Percentiles rank a stretch among this genome's conserved stretches.
These are phyloP conservation scores for Stephanocyclus meneghinianus DNA, from an alignment of 352 stramenopile genomes.

Conservation along the genomic window DNA sequence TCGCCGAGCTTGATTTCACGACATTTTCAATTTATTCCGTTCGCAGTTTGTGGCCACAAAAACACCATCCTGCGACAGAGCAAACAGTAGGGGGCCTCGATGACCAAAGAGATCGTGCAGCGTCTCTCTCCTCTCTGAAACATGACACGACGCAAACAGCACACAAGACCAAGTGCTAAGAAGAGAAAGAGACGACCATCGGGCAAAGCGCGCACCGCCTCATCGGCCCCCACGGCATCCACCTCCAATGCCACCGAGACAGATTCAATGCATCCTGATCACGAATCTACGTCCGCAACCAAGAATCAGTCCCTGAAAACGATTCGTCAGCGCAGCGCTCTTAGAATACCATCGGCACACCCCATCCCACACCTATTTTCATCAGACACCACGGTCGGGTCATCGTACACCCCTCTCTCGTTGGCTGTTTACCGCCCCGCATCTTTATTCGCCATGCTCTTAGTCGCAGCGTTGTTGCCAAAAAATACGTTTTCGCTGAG, in stretches of 20 bases:
- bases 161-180: neutral
- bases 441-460: conserved; percentile 34
- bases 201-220: too few species aligned
- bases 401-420: conserved; percentile 10
- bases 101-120: too few species aligned
- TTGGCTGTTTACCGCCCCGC: conserved; percentile 34
- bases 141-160: conserved; percentile 4
- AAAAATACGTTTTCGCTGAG: conserved; percentile 45
- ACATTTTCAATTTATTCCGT: too few species aligned
- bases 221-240: neutral
- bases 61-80: too few species aligned
- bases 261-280: too few species aligned
- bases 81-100: too few species aligned
- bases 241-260: neutral
- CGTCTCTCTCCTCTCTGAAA: neutral
- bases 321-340: neutral
- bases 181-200: neutral
- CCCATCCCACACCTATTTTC: too few species aligned
- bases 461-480: conserved; percentile 30
- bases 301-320: neutral
- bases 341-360: too few species aligned
- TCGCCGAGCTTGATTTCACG: too few species aligned
- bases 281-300: neutral
- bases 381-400: neutral
- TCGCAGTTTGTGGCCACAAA: too few species aligned